Conservation (phyloP, 176 grass and related monocot species). For the Themeda triandra region DNA sequence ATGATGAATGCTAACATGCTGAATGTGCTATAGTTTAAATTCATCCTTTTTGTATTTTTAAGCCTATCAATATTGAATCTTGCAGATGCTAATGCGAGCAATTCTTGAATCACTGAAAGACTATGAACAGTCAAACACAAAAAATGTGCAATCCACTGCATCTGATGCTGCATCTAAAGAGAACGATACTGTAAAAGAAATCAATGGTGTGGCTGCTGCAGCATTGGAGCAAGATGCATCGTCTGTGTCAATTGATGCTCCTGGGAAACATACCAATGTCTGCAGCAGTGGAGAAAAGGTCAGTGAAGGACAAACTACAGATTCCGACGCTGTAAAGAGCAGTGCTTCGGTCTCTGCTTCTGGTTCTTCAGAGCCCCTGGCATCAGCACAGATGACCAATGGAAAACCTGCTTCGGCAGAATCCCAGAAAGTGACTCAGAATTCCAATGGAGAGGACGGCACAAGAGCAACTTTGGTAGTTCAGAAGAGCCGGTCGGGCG, state of each 20-base stretch:
- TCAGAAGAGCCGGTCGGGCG: constrained; percentile 59
- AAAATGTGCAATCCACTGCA: constrained; percentile 34
- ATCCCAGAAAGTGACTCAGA: constrained; percentile 40
- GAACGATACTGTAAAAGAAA: constrained; percentile 18
- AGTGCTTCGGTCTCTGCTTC: neutral
- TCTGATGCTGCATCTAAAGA: constrained; percentile 37
- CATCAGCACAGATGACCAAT: constrained; percentile 25
- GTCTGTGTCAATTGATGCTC: neutral
- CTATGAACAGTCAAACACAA: constrained; percentile 49
- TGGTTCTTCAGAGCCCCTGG: constrained; percentile 10
- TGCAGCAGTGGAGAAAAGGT: constrained; percentile 23
- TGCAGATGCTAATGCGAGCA: constrained; percentile 95
- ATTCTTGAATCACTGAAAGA: constrained; percentile 93
- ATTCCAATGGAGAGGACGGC: constrained; percentile 41
- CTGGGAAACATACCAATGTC: constrained; percentile 3
- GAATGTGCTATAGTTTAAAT: neutral
- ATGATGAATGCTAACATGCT: neutral
- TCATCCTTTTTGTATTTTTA: neutral
- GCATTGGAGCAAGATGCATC: constrained; percentile 28
- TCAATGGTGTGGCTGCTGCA: constrained; percentile 7
- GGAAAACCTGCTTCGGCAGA: constrained; percentile 11
- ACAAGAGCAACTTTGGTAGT: constrained; percentile 89
- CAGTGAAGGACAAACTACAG: constrained; percentile 16
- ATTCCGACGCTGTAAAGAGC: neutral
- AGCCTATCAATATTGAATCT: neutral